Percentiles rank a stretch among this genome's conserved stretches.
These are phyloP conservation scores for Rostrohypoxylon terebratum DNA, from an alignment of 495 filamentous ascomycete genomes.

Conservation along the genomic window DNA sequence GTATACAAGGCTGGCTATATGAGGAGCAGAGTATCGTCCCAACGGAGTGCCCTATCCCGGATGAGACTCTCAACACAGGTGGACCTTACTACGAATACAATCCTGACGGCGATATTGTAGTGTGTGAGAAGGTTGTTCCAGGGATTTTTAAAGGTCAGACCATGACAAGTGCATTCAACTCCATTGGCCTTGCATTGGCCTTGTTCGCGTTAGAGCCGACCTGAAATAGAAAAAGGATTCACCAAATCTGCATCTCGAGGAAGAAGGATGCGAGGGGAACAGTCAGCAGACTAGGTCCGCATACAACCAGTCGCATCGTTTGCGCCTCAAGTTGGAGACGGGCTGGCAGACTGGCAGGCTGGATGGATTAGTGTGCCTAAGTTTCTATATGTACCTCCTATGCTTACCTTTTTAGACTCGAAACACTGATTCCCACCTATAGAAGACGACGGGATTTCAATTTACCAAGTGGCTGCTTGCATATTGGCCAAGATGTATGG, in stretches of 20 bases:
- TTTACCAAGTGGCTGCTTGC: slow-evolving; percentile 17
- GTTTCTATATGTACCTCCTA: background rate
- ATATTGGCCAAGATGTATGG: slow-evolving; percentile 2
- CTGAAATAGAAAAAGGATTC: slow-evolving; percentile 36
- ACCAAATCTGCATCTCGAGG: slow-evolving; percentile 26
- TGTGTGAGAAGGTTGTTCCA: slow-evolving; percentile 28
- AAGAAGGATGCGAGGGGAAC: slow-evolving; percentile 37
- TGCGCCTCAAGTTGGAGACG: slow-evolving; percentile 23
- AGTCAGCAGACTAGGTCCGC: slow-evolving; percentile 18
- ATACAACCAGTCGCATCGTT: slow-evolving; percentile 1
- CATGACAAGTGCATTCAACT: slow-evolving; percentile 11
- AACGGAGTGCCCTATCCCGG: slow-evolving; percentile 17
- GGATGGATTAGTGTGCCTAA: no score
- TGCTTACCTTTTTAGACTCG: background rate
- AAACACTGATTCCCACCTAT: slow-evolving; percentile 13
- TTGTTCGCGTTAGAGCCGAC: slow-evolving; percentile 8
- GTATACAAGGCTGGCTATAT: background rate
- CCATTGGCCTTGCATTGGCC: slow-evolving; percentile 23
- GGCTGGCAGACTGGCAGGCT: background rate
- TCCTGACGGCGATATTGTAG: slow-evolving; percentile 18
- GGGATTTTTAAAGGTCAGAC: slow-evolving; percentile 20
- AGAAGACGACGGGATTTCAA: slow-evolving; percentile 2
- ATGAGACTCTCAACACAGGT: slow-evolving; percentile 19
- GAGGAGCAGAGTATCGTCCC: slow-evolving; percentile 13
- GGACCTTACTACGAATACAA: slow-evolving; percentile 26